These are phyloP conservation scores for Willaertia magna DNA, from an alignment of 208 protist species.

Conservation along the genomic window DNA sequence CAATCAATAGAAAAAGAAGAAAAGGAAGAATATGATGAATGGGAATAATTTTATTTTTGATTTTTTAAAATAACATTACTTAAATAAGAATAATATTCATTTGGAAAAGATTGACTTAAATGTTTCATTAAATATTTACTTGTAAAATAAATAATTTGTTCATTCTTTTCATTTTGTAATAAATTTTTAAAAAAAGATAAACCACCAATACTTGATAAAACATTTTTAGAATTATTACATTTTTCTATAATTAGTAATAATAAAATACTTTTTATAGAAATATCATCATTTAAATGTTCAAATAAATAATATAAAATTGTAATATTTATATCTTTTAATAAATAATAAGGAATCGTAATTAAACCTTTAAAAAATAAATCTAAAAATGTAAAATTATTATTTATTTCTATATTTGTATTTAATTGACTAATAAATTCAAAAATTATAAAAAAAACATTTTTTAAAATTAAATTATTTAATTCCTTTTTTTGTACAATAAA, in stretches of 20 bases:
- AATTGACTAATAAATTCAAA: slow-evolving; percentile 7
- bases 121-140: background rate
- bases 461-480: background rate
- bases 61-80: background rate
- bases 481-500: slow-evolving; percentile 5
- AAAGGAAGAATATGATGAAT: background rate
- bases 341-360: background rate
- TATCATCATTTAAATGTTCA: background rate
- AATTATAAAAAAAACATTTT: background rate
- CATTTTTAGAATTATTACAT: background rate
- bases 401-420: too few relatives aligned
- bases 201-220: background rate
- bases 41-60: background rate
- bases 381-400: too few relatives aligned
- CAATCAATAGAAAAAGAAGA: background rate
- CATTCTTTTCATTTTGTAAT: background rate
- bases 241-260: slow-evolving; percentile 10
- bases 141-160: background rate
- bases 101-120: background rate
- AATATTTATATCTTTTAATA: background rate
- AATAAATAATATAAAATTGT: slow-evolving; percentile 9
- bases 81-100: background rate
- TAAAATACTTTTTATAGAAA: background rate
- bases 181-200: background rate
- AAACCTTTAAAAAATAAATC: background rate